phyloP scores from a whole-genome alignment of 495 filamentous ascomycete species.

The Bacidia rubella region DNA sequence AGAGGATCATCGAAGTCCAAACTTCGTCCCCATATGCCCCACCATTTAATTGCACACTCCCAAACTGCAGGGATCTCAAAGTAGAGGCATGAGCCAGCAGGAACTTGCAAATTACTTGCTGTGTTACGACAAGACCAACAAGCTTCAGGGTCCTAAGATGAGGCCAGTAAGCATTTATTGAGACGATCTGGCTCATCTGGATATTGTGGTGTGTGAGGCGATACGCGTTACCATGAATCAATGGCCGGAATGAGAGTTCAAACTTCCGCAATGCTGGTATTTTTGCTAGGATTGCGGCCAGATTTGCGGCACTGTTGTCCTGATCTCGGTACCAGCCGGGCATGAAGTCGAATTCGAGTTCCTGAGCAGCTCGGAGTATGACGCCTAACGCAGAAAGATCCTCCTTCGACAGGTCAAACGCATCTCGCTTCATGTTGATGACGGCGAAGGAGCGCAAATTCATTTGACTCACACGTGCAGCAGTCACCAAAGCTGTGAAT shows the following conservation, averaged over 20 bases:
- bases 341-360: not conserved
- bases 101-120: not conserved
- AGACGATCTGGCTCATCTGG: not conserved
- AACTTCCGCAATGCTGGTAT: not conserved
- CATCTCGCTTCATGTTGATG: not conserved
- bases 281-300: not conserved
- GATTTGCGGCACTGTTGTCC: not conserved
- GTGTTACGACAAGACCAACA: not conserved
- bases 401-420: not conserved
- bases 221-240: no score
- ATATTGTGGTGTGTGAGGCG: not conserved
- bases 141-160: not conserved
- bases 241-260: not conserved
- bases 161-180: not conserved
- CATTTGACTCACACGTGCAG: not conserved
- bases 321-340: not conserved
- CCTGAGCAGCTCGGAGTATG: not conserved
- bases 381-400: not conserved
- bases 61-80: not conserved
- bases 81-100: not conserved
- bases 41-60: not conserved
- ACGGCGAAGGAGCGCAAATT: not conserved
- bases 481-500: not conserved
- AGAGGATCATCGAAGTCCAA: not conserved
- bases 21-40: not conserved